Percentiles rank a stretch among this genome's conserved stretches.
Conservation (phyloP, 495 filamentous ascomycete species). For the Barbatosphaeria neglecta region DNA sequence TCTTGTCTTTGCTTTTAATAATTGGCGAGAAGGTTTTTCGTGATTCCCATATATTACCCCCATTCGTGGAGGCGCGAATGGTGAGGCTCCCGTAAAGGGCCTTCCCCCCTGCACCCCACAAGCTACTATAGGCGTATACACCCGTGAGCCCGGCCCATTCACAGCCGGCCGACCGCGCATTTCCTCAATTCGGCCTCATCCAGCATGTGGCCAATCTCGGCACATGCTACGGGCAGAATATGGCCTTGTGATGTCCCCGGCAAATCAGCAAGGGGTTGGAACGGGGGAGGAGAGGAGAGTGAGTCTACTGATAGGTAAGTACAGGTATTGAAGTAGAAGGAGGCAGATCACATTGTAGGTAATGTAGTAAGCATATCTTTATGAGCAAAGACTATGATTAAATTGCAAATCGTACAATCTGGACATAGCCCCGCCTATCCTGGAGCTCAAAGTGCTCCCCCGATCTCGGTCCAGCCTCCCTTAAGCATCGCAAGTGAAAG, state of each 20-base stretch:
- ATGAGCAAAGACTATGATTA: too few relatives aligned
- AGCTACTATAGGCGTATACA: too few relatives aligned
- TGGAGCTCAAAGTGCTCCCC: too few relatives aligned
- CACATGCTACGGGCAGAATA: neutral
- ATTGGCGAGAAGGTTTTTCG: neutral
- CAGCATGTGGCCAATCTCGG: neutral
- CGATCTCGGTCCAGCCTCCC: neutral
- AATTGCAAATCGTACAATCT: too few relatives aligned
- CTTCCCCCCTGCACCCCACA: neutral
- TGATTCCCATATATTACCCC: neutral
- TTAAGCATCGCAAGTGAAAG: conserved; percentile 3
- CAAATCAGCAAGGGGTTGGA: too few relatives aligned
- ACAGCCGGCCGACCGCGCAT: neutral
- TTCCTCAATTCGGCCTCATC: neutral
- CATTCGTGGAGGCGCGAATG: neutral
- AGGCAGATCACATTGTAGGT: too few relatives aligned
- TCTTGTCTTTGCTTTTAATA: neutral
- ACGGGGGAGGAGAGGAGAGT: too few relatives aligned
- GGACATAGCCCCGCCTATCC: too few relatives aligned
- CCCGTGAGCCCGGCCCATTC: neutral
- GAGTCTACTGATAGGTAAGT: too few relatives aligned
- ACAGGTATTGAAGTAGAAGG: too few relatives aligned
- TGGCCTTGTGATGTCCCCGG: neutral
- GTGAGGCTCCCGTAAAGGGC: neutral
- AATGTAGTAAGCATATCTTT: too few relatives aligned